Conservation (phyloP, 208 protist species). For the Wallacemonas sp. region DNA sequence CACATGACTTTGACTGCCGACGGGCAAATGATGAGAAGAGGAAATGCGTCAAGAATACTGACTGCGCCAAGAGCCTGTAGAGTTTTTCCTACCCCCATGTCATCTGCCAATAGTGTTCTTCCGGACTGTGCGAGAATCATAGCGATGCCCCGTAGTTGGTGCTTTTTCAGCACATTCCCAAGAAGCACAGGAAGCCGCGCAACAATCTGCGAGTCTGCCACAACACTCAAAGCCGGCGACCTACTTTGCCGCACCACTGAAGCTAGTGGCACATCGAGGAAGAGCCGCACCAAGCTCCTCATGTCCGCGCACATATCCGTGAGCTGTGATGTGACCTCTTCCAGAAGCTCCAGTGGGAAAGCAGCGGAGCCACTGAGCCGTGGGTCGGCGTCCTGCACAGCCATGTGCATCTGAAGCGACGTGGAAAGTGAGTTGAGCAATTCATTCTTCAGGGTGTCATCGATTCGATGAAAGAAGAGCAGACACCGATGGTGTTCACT, state of each 20-base stretch:
- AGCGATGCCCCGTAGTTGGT: constrained; percentile 66
- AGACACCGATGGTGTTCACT: constrained; percentile 10
- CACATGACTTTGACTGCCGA: constrained; percentile 77
- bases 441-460: constrained; percentile 1
- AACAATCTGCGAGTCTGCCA: not conserved
- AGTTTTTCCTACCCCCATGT: constrained; percentile 89
- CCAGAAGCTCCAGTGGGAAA: constrained; percentile 18
- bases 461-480: constrained; percentile 26
- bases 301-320: not conserved
- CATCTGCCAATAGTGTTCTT: constrained; percentile 66
- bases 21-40: constrained; percentile 74
- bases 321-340: constrained; percentile 27
- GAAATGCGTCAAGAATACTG: constrained; percentile 54
- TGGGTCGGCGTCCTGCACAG: not conserved
- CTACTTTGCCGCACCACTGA: not conserved
- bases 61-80: constrained; percentile 66
- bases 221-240: not conserved
- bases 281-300: not conserved
- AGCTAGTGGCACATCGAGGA: constrained; percentile 1
- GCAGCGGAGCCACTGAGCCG: not conserved
- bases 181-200: constrained; percentile 1
- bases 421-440: constrained; percentile 15
- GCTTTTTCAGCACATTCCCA: constrained; percentile 27
- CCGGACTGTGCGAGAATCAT: constrained; percentile 46
- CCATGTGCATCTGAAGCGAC: constrained; percentile 9